These are phyloP conservation scores for Xylaria cubensis DNA, from an alignment of 495 filamentous ascomycete genomes.

Conservation along the genomic window DNA sequence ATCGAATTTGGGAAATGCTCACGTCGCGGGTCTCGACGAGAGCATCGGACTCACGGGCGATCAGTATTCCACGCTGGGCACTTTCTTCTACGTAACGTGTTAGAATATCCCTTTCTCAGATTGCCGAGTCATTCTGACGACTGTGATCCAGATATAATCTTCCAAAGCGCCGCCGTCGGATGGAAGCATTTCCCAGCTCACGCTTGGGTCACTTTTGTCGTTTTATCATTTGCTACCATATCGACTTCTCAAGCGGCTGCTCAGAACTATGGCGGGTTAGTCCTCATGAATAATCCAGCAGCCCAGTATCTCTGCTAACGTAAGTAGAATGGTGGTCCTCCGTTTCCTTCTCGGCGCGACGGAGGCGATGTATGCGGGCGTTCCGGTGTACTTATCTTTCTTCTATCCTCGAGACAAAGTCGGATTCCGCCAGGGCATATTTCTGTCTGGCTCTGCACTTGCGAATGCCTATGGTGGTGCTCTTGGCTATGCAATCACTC, in stretches of 20 bases:
- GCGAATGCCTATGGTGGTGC: conserved; percentile 78
- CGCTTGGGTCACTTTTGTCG: conserved; percentile 72
- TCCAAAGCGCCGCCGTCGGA: conserved; percentile 79
- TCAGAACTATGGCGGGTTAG: conserved; percentile 69
- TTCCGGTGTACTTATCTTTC: conserved; percentile 60
- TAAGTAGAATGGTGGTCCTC: conserved; percentile 26
- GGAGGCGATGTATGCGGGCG: conserved; percentile 38
- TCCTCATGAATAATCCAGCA: conserved; percentile 74
- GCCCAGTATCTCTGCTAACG: conserved; percentile 63
- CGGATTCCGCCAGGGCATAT: conserved; percentile 79
- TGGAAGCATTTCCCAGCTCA: conserved; percentile 74
- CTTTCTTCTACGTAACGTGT: conserved; percentile 46
- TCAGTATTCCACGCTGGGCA: conserved; percentile 45
- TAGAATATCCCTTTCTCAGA: neutral
- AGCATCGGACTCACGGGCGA: conserved; percentile 33
- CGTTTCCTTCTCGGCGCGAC: conserved; percentile 34
- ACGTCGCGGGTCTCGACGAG: conserved; percentile 56
- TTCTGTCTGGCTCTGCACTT: conserved; percentile 74
- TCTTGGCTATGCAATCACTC: conserved; percentile 73
- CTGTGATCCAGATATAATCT: conserved; percentile 62
- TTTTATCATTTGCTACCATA: conserved; percentile 74
- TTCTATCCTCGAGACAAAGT: conserved; percentile 82
- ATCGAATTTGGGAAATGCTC: conserved; percentile 63
- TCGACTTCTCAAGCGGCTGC: conserved; percentile 76
- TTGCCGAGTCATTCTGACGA: neutral